These are phyloP conservation scores for Cephalotrichum gorgonifer DNA, from an alignment of 2,329 filamentous ascomycete species.

Conservation along the genomic window DNA sequence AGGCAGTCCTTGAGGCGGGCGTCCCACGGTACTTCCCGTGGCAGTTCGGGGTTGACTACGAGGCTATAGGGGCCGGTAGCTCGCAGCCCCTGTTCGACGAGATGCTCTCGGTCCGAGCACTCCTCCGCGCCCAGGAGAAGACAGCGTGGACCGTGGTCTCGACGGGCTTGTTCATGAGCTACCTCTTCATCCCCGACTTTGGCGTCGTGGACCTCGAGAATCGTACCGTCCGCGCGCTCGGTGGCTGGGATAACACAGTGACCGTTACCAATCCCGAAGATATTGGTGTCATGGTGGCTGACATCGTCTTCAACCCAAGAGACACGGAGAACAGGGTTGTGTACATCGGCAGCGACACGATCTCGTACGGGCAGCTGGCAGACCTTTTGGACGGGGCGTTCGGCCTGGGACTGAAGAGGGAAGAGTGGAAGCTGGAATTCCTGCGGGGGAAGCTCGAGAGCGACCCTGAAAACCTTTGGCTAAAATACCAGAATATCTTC, in stretches of 20 bases:
- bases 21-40: constrained; percentile 53
- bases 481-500: constrained; percentile 54
- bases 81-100: constrained; percentile 59
- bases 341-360: constrained; percentile 51
- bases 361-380: constrained; percentile 45
- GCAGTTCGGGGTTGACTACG: constrained; percentile 68
- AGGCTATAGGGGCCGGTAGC: constrained; percentile 46
- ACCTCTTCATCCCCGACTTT: constrained; percentile 53
- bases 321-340: constrained; percentile 32
- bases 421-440: constrained; percentile 35
- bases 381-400: constrained; percentile 37
- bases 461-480: constrained; percentile 36
- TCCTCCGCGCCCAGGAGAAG: constrained; percentile 34
- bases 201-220: constrained; percentile 44
- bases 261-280: constrained; percentile 53
- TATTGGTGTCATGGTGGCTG: constrained; percentile 51
- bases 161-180: constrained; percentile 63
- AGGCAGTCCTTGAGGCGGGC: constrained; percentile 40
- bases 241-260: constrained; percentile 50
- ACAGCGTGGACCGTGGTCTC: constrained; percentile 55
- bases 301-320: constrained; percentile 35
- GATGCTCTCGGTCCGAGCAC: constrained; percentile 46
- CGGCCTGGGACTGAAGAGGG: constrained; percentile 30
- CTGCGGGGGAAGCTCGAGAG: constrained; percentile 33
- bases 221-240: constrained; percentile 40